Evolutionary conservation across 2,329 filamentous ascomycete species (phyloP).

Genomic region (Cladosporium velox): DNA sequence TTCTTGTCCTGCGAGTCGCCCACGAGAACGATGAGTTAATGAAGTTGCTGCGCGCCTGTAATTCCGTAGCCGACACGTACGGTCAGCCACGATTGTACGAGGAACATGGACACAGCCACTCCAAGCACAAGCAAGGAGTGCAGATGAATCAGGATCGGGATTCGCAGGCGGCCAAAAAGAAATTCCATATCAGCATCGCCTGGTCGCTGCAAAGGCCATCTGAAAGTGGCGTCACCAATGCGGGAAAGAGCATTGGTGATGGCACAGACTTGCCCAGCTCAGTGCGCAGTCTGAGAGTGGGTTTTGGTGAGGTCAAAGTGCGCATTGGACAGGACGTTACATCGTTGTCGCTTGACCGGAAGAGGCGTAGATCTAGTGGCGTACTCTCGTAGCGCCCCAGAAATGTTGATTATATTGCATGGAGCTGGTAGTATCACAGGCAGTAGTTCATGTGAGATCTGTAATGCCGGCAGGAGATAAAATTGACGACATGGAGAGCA

Average conservation of each 20-base stretch:
- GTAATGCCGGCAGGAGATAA: not conserved
- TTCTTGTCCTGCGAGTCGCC: constrained; percentile 72
- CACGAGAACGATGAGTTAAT: constrained; percentile 42
- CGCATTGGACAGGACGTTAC: constrained; percentile 47
- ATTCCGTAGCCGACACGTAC: constrained; percentile 60
- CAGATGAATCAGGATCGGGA: not conserved
- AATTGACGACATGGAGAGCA: not conserved
- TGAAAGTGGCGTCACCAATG: constrained; percentile 1
- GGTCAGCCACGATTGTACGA: constrained; percentile 72
- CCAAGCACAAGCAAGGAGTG: not conserved
- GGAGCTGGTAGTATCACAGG: not conserved
- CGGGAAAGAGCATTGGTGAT: not conserved
- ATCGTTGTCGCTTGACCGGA: constrained; percentile 26
- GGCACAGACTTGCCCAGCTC: constrained; percentile 28
- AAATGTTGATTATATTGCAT: not conserved
- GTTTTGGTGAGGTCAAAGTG: constrained; percentile 49
- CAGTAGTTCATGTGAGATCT: not conserved
- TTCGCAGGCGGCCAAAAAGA: not conserved
- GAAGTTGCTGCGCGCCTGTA: constrained; percentile 66
- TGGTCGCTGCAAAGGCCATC: constrained; percentile 64
- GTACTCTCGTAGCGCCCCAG: constrained; percentile 2
- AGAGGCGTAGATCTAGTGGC: constrained; percentile 1
- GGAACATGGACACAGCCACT: constrained; percentile 31
- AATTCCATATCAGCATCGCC: constrained; percentile 85
- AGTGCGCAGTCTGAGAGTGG: not conserved